A percentile compares a stretch with the other conserved stretches of the same genome.
Evolutionary conservation across 208 protist species (phyloP).

Genomic region (Naegleria gruberi): DNA sequence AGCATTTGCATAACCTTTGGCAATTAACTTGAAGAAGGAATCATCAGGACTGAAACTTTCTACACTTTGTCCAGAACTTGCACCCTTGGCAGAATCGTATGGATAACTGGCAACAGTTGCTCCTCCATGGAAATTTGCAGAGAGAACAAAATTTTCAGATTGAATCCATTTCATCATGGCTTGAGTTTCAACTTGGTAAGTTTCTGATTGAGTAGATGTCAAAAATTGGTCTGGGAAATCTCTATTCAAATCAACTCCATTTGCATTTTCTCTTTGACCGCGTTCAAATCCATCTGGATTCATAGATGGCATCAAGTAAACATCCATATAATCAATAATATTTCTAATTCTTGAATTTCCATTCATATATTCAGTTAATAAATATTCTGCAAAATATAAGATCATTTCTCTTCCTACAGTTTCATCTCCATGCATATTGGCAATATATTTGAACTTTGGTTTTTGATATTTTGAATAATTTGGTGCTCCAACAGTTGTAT

Average conservation of each 20-base stretch:
- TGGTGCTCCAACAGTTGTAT: neutral
- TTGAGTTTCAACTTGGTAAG: neutral
- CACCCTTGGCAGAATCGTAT: neutral
- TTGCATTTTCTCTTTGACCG: neutral
- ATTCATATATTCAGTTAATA: neutral
- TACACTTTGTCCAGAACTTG: neutral
- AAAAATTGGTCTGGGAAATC: constrained; percentile 18
- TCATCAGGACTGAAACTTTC: constrained; percentile 5
- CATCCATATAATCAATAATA: neutral
- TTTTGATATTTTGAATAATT: neutral
- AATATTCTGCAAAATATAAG: neutral
- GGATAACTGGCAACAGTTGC: neutral
- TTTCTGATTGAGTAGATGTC: neutral
- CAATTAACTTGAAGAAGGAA: neutral
- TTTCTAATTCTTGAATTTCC: neutral
- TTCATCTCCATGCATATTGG: constrained; percentile 27
- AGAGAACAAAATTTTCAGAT: neutral
- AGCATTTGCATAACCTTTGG: neutral
- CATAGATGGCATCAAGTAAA: constrained; percentile 6
- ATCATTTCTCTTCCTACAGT: neutral
- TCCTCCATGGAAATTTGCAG: neutral
- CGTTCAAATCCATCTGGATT: constrained; percentile 20
- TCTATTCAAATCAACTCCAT: constrained; percentile 21
- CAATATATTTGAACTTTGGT: constrained; percentile 11
- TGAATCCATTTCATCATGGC: neutral